Evolutionary conservation across 768 basidiomycete species (phyloP), one percentile per base, ranked within the genome.

Genomic region (Lactifluus piperatus): DNA sequence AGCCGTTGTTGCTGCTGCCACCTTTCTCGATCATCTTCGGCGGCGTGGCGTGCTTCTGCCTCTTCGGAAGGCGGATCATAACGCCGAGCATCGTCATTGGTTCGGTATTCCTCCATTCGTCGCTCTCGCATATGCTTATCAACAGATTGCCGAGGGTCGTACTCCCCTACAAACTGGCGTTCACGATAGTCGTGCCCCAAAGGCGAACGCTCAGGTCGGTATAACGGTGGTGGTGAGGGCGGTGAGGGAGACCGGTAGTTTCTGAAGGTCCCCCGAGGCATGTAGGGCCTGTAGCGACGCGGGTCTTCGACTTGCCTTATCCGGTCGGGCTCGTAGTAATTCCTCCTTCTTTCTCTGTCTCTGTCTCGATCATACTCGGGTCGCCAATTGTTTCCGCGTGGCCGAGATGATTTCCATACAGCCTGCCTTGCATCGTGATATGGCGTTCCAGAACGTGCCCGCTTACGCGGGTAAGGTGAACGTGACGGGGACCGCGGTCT

Each of bases 401-500:
- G 18, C 26, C 53, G 48, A 20, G 20, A 13, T 34, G 34, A 13
- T 34, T 34, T 11, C 32, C 5, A 34, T 34, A 34, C 32, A 11
- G 32, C 32, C 32, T 11, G 5, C 32, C 2, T 34, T 11, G 34
- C 10, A 13, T 5, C 34, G 10, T 13, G 34, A 8, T 4, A 13
- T 34, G 34, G 34, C 34, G 10, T 34, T 34, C 34, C 34, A 11
- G 13, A n/a, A 47, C 30, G 59, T 30, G 27, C 10, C 16, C 59
- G 49, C 49, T 60, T 60, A 11, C 50, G 54, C 6, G 22, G 7
- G 29, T 60, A 56, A 22, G 58, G 54, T 24, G 58, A 55, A 20
- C 49, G 56, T 1, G 58, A 55, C 26, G 53, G 53, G 29, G 58
- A 60, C 16, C 32, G 48, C 20, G 30, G 46, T 5, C 22, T 30